Percentiles rank a stretch among this genome's conserved stretches.
Conservation (phyloP, 148 eudicot genomes). For the Nyssa sinensis region DNA sequence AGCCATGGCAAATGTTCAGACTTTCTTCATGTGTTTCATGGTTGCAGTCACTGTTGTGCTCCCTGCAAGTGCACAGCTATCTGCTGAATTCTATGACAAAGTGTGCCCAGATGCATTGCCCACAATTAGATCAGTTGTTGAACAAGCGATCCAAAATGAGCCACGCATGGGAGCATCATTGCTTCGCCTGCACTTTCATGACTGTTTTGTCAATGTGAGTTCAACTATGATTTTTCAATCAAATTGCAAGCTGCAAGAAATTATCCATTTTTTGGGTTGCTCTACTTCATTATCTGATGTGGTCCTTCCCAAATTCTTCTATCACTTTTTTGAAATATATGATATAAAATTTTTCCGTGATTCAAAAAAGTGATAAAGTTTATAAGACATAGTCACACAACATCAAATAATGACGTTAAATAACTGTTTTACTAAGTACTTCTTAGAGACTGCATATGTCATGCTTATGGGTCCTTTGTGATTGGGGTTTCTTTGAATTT, state of each 20-base stretch:
- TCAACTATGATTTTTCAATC: background rate
- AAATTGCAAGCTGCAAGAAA: background rate
- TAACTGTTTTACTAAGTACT: no score
- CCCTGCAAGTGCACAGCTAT: conserved; percentile 3
- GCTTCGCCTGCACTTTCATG: no score
- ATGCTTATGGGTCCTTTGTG: no score
- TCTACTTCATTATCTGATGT: no score
- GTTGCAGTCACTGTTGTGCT: background rate
- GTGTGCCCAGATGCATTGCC: conserved; percentile 18
- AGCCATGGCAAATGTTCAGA: conserved; percentile 1
- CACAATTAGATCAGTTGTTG: conserved; percentile 15
- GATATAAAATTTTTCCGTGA: background rate
- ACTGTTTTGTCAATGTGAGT: conserved; percentile 59
- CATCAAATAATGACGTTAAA: no score
- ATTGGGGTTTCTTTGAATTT: no score
- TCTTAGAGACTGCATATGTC: no score
- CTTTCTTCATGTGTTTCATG: background rate
- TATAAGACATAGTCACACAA: no score
- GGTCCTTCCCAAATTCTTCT: no score
- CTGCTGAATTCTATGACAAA: conserved; percentile 1
- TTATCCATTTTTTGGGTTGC: background rate
- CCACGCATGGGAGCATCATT: conserved; percentile 58
- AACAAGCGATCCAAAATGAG: conserved; percentile 32
- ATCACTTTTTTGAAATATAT: background rate
- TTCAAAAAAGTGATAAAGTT: no score